Evolutionary conservation across 2,329 filamentous ascomycete species (phyloP), one percentile per base, ranked within the genome.

Genomic region (Colletotrichum cordylinicola): DNA sequence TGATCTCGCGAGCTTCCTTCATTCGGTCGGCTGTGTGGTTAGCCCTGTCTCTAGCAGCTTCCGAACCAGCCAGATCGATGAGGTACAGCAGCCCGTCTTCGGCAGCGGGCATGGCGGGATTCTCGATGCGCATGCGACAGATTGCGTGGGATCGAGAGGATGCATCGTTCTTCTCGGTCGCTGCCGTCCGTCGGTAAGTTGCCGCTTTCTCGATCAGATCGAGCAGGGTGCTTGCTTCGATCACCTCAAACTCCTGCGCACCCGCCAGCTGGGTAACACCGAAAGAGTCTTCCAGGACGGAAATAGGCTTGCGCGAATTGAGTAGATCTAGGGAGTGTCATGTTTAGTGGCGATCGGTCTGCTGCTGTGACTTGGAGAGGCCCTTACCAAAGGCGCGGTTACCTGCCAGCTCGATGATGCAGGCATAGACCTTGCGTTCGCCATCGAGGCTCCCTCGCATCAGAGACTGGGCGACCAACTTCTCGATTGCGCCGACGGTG

Each of bases 141-240:
- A 90, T 85, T 29, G 84, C 85, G 75, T 89, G 88, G 3, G 88
- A 88, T 37, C 88, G 86, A 4, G 87, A 89, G 0, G 88, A 89
- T 6, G 81, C 80, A 70, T 87, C 85, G 75, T 89, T 90, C 79
- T 87, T 88, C 8, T 83, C 73, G 0, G 87, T 89, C 3, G 85
- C 78, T 8, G 84, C 86, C 0, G 86, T 88, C 4, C 80, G 80
- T 29, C 88, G 82, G 72, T 88, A 86, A 6, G 82, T 79, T 4
- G 84, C 80, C 0, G 86, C 86, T 4, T 78, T 80, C 13, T 86
- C 82, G 60, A 88, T 83, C 31, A 83, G 79, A 4, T 72, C 77
- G 8, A 84, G 80, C 37, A 86, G 77, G 0, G 81, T 77, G 9
- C 79, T 80, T 2, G 79, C 79, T 67, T 79, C 78, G 2, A 77